A percentile compares a stretch with the other conserved stretches of the same genome.
These are phyloP conservation scores for Cyberlindnera misumaiensis DNA, from an alignment of 805 yeast species.

Conservation along the genomic window DNA sequence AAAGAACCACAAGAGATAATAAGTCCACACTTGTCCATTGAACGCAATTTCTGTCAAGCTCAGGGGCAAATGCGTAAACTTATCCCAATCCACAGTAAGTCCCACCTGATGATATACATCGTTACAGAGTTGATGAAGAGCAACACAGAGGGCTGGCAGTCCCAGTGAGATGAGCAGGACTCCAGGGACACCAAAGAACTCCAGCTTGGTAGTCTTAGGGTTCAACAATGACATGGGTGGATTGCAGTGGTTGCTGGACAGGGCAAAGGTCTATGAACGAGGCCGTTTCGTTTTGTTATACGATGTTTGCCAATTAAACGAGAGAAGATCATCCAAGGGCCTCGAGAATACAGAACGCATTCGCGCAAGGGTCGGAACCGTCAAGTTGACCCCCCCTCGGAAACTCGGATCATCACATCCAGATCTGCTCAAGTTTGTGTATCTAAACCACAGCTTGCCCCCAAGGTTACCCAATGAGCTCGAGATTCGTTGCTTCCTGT, in stretches of 20 bases:
- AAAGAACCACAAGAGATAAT: slow-evolving; percentile 68
- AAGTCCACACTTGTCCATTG: slow-evolving; percentile 48
- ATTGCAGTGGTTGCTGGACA: background rate
- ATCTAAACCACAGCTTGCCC: too few species aligned
- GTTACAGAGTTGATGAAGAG: slow-evolving; percentile 57
- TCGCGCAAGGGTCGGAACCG: too few species aligned
- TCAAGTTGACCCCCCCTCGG: too few species aligned
- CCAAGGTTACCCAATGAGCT: too few species aligned
- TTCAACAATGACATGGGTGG: slow-evolving; percentile 31
- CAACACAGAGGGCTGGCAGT: slow-evolving; percentile 56
- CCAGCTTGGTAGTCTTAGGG: slow-evolving; percentile 64
- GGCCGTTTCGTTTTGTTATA: too few species aligned
- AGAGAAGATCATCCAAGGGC: too few species aligned
- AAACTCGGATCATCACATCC: too few species aligned
- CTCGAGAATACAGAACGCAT: too few species aligned
- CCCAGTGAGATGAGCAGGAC: slow-evolving; percentile 58
- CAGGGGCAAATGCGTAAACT: slow-evolving; percentile 30
- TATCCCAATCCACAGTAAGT: slow-evolving; percentile 32
- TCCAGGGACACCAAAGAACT: slow-evolving; percentile 77
- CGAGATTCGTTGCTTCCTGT: too few species aligned
- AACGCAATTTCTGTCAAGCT: slow-evolving; percentile 31
- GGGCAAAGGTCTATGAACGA: too few species aligned
- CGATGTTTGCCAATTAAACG: too few species aligned
- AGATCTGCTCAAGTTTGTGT: too few species aligned
- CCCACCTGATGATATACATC: slow-evolving; percentile 50